Conservation (phyloP, 352 stramenopile species). For the Globisporangium middletonii region DNA sequence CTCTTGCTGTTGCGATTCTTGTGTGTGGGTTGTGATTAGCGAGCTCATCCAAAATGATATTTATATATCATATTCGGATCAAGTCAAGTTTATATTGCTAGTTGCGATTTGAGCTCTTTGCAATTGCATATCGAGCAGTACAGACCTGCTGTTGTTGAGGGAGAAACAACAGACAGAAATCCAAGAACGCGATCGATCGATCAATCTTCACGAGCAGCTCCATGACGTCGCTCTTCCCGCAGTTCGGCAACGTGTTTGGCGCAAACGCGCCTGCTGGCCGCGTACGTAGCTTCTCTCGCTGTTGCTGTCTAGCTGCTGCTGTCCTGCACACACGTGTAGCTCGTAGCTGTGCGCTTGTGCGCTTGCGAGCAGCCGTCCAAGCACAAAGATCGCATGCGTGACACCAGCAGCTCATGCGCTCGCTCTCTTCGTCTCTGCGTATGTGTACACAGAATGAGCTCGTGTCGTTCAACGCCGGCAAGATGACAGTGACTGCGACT, state of each 20-base stretch:
- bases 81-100: too few species aligned
- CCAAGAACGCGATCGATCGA: conserved; percentile 8
- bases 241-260: conserved; percentile 80
- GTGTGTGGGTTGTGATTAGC: not conserved
- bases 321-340: not conserved
- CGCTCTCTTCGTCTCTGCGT: not conserved
- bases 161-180: conserved; percentile 8
- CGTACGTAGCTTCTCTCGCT: conserved; percentile 4
- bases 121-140: not conserved
- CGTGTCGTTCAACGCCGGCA: conserved; percentile 90
- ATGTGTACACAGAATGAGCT: conserved; percentile 53
- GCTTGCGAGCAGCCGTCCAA: not conserved
- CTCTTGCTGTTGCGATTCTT: not conserved
- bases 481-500: conserved; percentile 74
- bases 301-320: not conserved
- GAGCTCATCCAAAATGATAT: too few species aligned
- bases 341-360: not conserved
- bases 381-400: not conserved
- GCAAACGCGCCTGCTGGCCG: conserved; percentile 43
- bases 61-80: too few species aligned
- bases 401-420: not conserved
- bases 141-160: not conserved
- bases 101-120: too few species aligned
- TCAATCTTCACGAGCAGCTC: conserved; percentile 8
- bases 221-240: conserved; percentile 63